A percentile compares a stretch with the other conserved stretches of the same genome.
Conservation (phyloP, 352 stramenopile species). For the Globisporangium perplexum region DNA sequence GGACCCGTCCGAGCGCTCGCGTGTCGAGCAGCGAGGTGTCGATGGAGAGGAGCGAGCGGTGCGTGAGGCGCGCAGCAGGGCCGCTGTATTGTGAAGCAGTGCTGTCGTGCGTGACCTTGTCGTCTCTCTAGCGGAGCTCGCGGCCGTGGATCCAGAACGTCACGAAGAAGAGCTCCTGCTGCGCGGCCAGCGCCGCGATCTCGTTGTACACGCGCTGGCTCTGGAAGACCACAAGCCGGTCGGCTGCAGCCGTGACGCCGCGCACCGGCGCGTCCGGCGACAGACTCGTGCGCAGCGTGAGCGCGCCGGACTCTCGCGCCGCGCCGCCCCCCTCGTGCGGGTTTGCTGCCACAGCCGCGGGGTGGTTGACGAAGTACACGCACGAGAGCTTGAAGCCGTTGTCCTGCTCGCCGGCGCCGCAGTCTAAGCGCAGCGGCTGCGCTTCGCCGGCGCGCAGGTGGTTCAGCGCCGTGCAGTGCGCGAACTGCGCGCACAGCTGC, state of each 20-base stretch:
- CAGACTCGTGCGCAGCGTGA: conserved; percentile 33
- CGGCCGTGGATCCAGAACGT: conserved; percentile 85
- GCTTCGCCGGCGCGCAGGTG: conserved; percentile 30
- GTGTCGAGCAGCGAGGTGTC: too few relatives aligned
- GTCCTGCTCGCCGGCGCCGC: conserved; percentile 54
- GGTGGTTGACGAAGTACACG: conserved; percentile 56
- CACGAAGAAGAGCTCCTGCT: conserved; percentile 47
- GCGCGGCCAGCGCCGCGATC: conserved; percentile 25
- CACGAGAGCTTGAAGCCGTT: conserved; percentile 79
- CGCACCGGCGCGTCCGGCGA: conserved; percentile 24
- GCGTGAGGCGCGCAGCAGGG: too few relatives aligned
- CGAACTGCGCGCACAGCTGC: conserved; percentile 63
- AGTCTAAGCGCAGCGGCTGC: conserved; percentile 65
- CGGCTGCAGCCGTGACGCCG: conserved; percentile 22
- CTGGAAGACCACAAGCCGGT: conserved; percentile 64
- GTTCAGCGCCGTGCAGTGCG: conserved; percentile 53
- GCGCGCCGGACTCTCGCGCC: neutral
- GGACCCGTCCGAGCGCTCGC: too few relatives aligned
- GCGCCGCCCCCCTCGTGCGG: conserved; percentile 3
- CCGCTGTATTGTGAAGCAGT: neutral
- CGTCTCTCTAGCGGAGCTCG: conserved; percentile 13
- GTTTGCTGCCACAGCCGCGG: conserved; percentile 6
- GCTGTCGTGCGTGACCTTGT: neutral
- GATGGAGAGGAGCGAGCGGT: neutral
- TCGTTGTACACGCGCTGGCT: conserved; percentile 68